Percentiles rank a stretch among this genome's conserved stretches.
Conservation (phyloP, 768 basidiomycete genomes). For the Agaricus subrufescens region DNA sequence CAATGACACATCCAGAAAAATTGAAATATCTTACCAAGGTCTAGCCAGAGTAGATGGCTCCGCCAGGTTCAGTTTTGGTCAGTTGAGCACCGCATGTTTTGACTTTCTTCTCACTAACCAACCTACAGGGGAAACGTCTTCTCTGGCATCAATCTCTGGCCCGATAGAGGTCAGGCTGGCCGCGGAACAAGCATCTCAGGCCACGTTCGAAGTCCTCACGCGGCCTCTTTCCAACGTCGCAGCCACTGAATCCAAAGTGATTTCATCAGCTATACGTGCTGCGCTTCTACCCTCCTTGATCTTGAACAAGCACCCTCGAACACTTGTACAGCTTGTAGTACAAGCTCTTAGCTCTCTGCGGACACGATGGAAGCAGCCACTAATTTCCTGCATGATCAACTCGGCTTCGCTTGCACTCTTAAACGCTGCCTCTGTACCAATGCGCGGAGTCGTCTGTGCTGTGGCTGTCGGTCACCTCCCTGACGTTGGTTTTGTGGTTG, state of each 20-base stretch:
- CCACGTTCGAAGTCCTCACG: slow-evolving; percentile 70
- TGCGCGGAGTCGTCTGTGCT: slow-evolving; percentile 73
- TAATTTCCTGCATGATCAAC: slow-evolving; percentile 67
- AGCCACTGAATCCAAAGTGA: slow-evolving; percentile 62
- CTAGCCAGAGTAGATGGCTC: slow-evolving; percentile 76
- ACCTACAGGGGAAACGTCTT: slow-evolving; percentile 31
- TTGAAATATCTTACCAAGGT: slow-evolving; percentile 48
- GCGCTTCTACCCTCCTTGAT: slow-evolving; percentile 59
- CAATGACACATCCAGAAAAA: slow-evolving; percentile 25
- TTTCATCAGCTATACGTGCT: slow-evolving; percentile 48
- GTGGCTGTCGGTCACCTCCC: slow-evolving; percentile 45
- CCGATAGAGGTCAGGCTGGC: slow-evolving; percentile 74
- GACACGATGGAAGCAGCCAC: slow-evolving; percentile 28
- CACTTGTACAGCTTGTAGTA: slow-evolving; percentile 73
- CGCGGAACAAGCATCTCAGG: slow-evolving; percentile 64
- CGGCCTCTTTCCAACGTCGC: slow-evolving; percentile 68
- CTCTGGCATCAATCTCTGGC: slow-evolving; percentile 72
- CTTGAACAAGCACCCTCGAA: slow-evolving; percentile 65
- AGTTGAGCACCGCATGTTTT: slow-evolving; percentile 12
- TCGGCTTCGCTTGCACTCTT: slow-evolving; percentile 65
- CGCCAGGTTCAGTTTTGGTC: slow-evolving; percentile 65
- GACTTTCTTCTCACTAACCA: slow-evolving; percentile 7
- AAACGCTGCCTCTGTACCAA: slow-evolving; percentile 64
- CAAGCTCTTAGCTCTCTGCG: slow-evolving; percentile 45
- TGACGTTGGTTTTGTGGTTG: slow-evolving; percentile 37